Percentiles rank a stretch among this genome's conserved stretches.
phyloP scores from a whole-genome alignment of 768 basidiomycete species.

The Tephrocybe rancida region DNA sequence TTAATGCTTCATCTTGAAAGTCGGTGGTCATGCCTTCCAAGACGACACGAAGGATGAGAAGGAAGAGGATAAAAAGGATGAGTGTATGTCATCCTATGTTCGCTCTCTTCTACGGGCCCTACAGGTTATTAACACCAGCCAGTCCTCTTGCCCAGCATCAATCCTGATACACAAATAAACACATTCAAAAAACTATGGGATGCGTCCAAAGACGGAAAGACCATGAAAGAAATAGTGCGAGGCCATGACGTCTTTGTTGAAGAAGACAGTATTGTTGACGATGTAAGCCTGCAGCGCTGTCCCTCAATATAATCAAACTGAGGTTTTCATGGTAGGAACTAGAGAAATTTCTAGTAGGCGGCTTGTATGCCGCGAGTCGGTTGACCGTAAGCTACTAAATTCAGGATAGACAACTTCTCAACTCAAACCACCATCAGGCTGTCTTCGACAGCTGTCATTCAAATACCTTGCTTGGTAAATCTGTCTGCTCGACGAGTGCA shows the following conservation, averaged over 20 bases:
- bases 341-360: no score
- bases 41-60: background rate
- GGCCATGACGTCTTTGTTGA: background rate
- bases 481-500: no score
- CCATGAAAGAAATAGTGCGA: background rate
- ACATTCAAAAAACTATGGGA: background rate
- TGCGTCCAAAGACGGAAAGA: background rate
- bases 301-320: no score
- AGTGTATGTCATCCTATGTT: background rate
- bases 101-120: no score
- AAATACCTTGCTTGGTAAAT: no score
- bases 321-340: no score
- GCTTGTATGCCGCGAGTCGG: no score
- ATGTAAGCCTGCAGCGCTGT: background rate
- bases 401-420: no score
- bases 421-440: no score
- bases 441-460: no score
- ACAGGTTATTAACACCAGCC: background rate
- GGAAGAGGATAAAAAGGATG: slow-evolving; percentile 2
- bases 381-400: no score
- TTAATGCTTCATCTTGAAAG: no score
- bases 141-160: background rate
- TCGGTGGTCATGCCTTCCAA: slow-evolving; percentile 2
- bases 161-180: background rate
- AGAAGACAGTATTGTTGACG: background rate